Conservation (phyloP, 2,329 filamentous ascomycete species). For the Talaromyces sp. region DNA sequence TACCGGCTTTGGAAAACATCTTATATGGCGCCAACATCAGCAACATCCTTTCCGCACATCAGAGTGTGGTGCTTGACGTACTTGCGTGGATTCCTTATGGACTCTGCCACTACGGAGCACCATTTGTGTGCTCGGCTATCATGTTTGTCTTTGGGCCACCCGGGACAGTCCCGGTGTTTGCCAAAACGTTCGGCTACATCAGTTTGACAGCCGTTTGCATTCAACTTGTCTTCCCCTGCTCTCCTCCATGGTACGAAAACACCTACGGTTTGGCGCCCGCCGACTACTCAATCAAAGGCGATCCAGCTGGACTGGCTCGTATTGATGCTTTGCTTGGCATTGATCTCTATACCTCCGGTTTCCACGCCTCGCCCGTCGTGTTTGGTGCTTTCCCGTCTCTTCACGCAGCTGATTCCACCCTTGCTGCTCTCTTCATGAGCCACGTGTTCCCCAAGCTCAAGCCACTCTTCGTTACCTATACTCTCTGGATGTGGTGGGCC, state of each 20-base stretch:
- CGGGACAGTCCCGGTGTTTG: conserved; percentile 78
- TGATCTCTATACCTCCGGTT: conserved; percentile 88
- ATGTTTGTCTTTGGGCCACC: conserved; percentile 89
- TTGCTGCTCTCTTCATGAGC: conserved; percentile 89
- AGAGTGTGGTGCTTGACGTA: conserved; percentile 76
- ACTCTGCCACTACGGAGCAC: conserved; percentile 82
- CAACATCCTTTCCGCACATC: conserved; percentile 90
- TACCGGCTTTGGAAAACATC: conserved; percentile 93
- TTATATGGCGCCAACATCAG: conserved; percentile 93
- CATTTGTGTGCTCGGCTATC: conserved; percentile 70
- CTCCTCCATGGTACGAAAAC: conserved; percentile 96
- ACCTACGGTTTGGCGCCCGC: conserved; percentile 85
- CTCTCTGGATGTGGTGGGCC: conserved; percentile 94
- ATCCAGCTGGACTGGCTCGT: conserved; percentile 81
- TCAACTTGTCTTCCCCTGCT: conserved; percentile 87
- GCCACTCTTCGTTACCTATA: conserved; percentile 76
- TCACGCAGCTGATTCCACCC: conserved; percentile 82
- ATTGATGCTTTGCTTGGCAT: conserved; percentile 88
- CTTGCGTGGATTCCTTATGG: conserved; percentile 94
- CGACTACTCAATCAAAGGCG: conserved; percentile 86
- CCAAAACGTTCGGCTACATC: conserved; percentile 86
- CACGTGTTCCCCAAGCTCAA: conserved; percentile 83
- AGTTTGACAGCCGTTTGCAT: conserved; percentile 83
- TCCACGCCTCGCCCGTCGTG: conserved; percentile 83
- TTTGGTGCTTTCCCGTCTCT: conserved; percentile 94